phyloP scores from a whole-genome alignment of 257 asterid species.

The Solanum ahanhuiri region DNA sequence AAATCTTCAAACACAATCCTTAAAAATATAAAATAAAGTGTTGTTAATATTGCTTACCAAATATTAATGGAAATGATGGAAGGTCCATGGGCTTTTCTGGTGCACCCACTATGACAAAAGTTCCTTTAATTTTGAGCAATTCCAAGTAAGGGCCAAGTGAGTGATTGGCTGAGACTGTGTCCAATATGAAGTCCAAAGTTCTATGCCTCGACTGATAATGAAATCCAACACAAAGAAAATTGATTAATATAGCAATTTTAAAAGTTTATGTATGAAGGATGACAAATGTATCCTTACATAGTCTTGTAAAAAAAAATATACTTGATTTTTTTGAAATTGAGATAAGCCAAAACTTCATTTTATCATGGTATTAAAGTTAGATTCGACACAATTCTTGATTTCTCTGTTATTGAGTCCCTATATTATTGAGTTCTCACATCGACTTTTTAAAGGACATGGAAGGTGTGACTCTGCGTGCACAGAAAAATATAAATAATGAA shows the following conservation, averaged over 20 bases:
- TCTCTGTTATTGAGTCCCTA: not conserved
- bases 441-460: not conserved
- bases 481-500: not conserved
- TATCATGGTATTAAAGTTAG: not conserved
- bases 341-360: not conserved
- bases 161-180: constrained; percentile 71
- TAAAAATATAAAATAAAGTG: not conserved
- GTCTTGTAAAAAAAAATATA: not conserved
- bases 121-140: constrained; percentile 64
- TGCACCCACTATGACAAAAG: constrained; percentile 67
- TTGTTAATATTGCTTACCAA: constrained; percentile 25
- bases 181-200: constrained; percentile 58
- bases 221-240: not conserved
- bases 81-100: constrained; percentile 76
- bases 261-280: not conserved
- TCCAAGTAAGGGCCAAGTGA: constrained; percentile 59
- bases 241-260: not conserved
- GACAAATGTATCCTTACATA: not conserved
- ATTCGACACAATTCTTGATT: not conserved
- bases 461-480: too few species aligned
- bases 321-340: too few species aligned
- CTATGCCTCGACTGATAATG: constrained; percentile 34
- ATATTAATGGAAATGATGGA: constrained; percentile 66
- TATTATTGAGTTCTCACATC: not conserved
- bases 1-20: not conserved